Evolutionary conservation across 331 rosid genomes (phyloP).

Genomic region (Pyrus hybrid): DNA sequence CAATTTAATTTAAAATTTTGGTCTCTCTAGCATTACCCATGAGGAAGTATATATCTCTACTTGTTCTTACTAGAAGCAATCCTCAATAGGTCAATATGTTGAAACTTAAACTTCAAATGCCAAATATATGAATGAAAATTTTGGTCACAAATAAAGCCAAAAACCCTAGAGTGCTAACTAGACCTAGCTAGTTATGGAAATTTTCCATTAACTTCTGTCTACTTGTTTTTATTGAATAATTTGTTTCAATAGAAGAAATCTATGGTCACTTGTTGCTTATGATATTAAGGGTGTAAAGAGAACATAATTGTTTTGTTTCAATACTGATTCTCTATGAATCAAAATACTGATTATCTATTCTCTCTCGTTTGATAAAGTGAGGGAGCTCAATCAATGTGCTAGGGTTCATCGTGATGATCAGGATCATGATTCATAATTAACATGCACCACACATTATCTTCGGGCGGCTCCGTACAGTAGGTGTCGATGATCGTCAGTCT

Average conservation of each 20-base stretch:
- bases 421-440: not conserved
- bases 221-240: not conserved
- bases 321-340: too few relatives aligned
- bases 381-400: not conserved
- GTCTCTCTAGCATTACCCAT: not conserved
- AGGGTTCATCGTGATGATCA: conserved; percentile 6
- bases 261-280: not conserved
- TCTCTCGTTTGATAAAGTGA: not conserved
- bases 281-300: not conserved
- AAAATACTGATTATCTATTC: too few relatives aligned
- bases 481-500: conserved; percentile 38
- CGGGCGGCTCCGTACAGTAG: conserved; percentile 34
- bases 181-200: not conserved
- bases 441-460: not conserved
- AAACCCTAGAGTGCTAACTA: not conserved
- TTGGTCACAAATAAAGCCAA: not conserved
- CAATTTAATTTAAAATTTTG: too few relatives aligned
- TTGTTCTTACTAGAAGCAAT: not conserved
- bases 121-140: not conserved
- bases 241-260: not conserved
- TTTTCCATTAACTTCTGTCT: not conserved
- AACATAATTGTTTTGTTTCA: not conserved
- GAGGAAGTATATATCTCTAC: not conserved
- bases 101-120: not conserved
- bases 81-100: not conserved